Percentiles rank a stretch among this genome's conserved stretches.
phyloP scores from a whole-genome alignment of 2,329 filamentous ascomycete species.

The Botryotinia globosa region DNA sequence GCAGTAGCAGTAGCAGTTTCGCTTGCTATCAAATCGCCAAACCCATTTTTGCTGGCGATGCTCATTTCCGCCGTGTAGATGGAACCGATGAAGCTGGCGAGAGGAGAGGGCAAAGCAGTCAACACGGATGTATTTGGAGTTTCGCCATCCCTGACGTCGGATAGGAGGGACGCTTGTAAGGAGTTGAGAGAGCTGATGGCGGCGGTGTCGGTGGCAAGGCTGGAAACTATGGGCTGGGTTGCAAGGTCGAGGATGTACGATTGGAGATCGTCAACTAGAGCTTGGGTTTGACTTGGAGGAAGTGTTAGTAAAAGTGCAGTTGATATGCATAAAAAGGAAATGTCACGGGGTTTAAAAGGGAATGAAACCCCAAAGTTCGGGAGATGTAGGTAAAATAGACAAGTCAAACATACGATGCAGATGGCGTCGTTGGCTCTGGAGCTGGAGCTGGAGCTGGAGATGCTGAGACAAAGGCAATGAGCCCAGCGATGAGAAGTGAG shows the following conservation, averaged over 20 bases:
- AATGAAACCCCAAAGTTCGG: neutral
- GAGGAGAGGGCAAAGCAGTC: conserved; percentile 19
- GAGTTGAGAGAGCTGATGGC: conserved; percentile 13
- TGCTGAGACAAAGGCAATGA: conserved; percentile 16
- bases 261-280: conserved; percentile 15
- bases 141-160: neutral
- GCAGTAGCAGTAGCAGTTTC: conserved; percentile 9
- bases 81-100: conserved; percentile 16
- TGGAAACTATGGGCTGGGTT: conserved; percentile 20
- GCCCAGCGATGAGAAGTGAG: conserved; percentile 8
- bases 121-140: conserved; percentile 10
- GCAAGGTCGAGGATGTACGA: conserved; percentile 13
- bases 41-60: conserved; percentile 19
- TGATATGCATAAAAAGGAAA: neutral
- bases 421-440: conserved; percentile 9
- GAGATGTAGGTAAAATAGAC: neutral
- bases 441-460: conserved; percentile 19
- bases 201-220: conserved; percentile 19
- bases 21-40: neutral
- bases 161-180: conserved; percentile 8
- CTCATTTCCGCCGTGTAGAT: conserved; percentile 20
- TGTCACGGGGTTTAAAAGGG: neutral
- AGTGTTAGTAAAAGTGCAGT: neutral
- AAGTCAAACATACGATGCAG: conserved; percentile 17
- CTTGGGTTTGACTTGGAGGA: conserved; percentile 15